Evolutionary conservation across 2,329 filamentous ascomycete species (phyloP).

Genomic region (Colletotrichum musicola): DNA sequence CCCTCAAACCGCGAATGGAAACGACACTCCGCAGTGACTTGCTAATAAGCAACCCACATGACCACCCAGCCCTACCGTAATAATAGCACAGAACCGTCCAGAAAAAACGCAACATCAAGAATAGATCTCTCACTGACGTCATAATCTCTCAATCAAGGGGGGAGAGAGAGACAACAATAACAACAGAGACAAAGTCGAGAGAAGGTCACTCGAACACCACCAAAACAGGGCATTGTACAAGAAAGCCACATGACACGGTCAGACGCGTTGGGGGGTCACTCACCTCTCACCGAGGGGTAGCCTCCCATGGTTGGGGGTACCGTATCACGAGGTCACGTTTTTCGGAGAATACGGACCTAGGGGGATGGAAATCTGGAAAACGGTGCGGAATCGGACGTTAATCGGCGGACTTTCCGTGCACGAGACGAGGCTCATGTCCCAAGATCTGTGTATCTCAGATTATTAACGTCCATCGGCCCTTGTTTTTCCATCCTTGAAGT

Average conservation of each 20-base stretch:
- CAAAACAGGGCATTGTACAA: constrained; percentile 17
- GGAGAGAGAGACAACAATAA: not conserved
- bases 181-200: not conserved
- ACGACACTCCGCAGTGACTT: too few species aligned
- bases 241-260: constrained; percentile 28
- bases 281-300: not conserved
- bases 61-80: too few species aligned
- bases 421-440: too few species aligned
- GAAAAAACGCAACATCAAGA: not conserved
- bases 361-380: constrained; percentile 21
- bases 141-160: not conserved
- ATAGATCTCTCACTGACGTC: constrained; percentile 5
- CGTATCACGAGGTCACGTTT: constrained; percentile 26
- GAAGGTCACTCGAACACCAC: constrained; percentile 30
- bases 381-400: constrained; percentile 16
- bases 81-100: not conserved
- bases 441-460: too few species aligned
- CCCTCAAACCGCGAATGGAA: too few species aligned
- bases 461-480: too few species aligned
- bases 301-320: not conserved
- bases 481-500: too few species aligned
- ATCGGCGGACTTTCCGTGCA: not conserved
- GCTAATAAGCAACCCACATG: too few species aligned
- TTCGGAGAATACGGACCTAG: too few species aligned
- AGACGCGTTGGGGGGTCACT: constrained; percentile 8